phyloP scores from a whole-genome alignment of 73 alveolate genomes.

The Tetrahymena thermophila region DNA sequence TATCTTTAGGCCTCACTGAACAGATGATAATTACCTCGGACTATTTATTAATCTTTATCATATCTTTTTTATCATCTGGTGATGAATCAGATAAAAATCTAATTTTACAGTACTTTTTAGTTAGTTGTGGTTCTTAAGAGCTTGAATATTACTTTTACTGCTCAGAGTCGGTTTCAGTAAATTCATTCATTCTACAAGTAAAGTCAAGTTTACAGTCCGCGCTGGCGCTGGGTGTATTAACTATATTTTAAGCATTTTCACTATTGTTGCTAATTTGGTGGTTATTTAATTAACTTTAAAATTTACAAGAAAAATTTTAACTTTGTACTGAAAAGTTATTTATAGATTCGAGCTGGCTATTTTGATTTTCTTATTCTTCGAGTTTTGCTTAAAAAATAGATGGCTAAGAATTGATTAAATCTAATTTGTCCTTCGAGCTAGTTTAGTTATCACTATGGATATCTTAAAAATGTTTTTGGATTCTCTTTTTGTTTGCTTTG shows the following conservation, averaged over 20 bases:
- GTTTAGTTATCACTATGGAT: neutral
- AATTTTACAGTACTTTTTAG: neutral
- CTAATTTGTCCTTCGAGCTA: neutral
- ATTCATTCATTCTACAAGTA: neutral
- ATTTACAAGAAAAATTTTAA: too few relatives aligned
- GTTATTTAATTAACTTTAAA: too few relatives aligned
- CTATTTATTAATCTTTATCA: neutral
- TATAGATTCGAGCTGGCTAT: neutral
- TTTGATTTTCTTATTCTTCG: neutral
- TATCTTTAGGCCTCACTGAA: neutral
- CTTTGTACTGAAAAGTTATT: neutral
- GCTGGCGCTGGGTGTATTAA: neutral
- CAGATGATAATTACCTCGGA: neutral
- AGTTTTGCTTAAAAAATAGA: neutral
- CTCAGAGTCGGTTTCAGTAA: neutral
- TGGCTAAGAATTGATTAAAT: neutral
- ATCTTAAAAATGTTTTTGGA: neutral
- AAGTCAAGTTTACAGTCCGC: too few relatives aligned
- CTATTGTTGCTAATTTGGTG: neutral
- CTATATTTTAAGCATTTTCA: neutral
- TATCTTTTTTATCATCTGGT: neutral
- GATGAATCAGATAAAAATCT: neutral
- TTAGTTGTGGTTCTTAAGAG: neutral
- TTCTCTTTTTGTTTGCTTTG: too few relatives aligned
- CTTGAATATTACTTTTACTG: neutral